These are phyloP conservation scores for Saccharata proteae DNA, from an alignment of 2,329 filamentous ascomycete genomes.

Conservation along the genomic window DNA sequence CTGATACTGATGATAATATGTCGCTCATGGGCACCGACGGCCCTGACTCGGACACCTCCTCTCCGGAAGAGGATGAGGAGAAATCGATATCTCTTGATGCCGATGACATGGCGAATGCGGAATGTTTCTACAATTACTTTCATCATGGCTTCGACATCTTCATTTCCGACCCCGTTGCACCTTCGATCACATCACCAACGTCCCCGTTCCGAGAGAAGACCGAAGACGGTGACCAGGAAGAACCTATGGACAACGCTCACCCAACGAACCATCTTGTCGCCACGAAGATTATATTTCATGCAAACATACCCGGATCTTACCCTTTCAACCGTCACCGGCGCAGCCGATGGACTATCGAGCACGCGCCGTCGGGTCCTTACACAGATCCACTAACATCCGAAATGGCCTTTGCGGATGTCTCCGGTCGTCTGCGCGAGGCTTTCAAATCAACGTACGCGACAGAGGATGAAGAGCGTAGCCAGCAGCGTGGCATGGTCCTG, in stretches of 20 bases:
- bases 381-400: constrained; percentile 55
- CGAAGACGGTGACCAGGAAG: constrained; percentile 15
- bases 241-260: constrained; percentile 1
- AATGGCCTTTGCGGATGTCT: constrained; percentile 62
- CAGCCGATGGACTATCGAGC: constrained; percentile 69
- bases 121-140: constrained; percentile 93
- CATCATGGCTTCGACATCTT: constrained; percentile 88
- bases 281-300: constrained; percentile 86
- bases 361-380: constrained; percentile 27
- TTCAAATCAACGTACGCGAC: constrained; percentile 57
- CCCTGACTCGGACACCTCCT: constrained; percentile 1
- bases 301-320: constrained; percentile 90
- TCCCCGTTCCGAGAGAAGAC: constrained; percentile 38
- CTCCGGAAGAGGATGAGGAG: constrained; percentile 46
- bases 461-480: constrained; percentile 39
- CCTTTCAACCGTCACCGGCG: constrained; percentile 91
- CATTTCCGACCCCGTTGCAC: constrained; percentile 59
- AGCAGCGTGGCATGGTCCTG: constrained; percentile 62
- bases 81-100: constrained; percentile 2
- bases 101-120: constrained; percentile 45
- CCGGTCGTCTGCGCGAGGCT: constrained; percentile 51
- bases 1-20: constrained; percentile 15
- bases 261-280: constrained; percentile 58
- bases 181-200: constrained; percentile 44
- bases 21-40: constrained; percentile 1